Evolutionary conservation across 78 protist genomes (phyloP).

Genomic region (slime mould (Dictyostelium discoideum)): DNA sequence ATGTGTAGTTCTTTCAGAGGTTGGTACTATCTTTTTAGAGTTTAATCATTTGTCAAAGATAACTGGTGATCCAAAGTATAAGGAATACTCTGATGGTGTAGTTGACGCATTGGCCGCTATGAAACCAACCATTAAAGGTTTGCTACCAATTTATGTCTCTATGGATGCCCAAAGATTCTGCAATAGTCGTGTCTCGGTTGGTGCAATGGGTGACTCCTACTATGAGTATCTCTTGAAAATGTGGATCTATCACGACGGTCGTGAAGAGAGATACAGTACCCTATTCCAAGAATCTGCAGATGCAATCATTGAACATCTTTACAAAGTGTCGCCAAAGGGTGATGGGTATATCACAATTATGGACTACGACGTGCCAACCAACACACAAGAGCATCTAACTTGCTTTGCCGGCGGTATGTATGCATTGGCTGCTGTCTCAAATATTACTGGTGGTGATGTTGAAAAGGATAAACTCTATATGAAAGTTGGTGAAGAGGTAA

Average conservation of each 20-base stretch:
- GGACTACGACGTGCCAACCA: background rate
- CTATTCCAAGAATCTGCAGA: slow-evolving; percentile 81
- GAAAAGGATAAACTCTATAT: background rate
- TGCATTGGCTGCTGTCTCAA: slow-evolving; percentile 79
- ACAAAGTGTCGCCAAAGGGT: background rate
- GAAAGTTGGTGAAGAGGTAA: slow-evolving; percentile 10
- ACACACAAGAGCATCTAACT: slow-evolving; percentile 89
- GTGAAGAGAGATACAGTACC: background rate
- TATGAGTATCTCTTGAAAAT: slow-evolving; percentile 87
- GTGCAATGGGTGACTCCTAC: slow-evolving; percentile 88
- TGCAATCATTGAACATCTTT: background rate
- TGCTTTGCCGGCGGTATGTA: slow-evolving; percentile 95
- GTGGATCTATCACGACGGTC: slow-evolving; percentile 47
- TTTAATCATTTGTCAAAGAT: slow-evolving; percentile 70
- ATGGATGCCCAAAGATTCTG: slow-evolving; percentile 14
- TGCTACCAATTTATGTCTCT: background rate
- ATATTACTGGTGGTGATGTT: background rate
- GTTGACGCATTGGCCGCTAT: background rate
- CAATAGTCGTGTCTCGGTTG: slow-evolving; percentile 31
- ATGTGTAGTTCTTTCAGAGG: slow-evolving; percentile 80
- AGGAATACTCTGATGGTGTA: background rate
- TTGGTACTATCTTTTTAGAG: slow-evolving; percentile 91
- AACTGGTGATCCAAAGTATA: slow-evolving; percentile 67
- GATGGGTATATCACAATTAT: background rate
- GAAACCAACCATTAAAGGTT: background rate